Conservation (phyloP, 257 asterid species). For the Voacanga thouarsii region DNA sequence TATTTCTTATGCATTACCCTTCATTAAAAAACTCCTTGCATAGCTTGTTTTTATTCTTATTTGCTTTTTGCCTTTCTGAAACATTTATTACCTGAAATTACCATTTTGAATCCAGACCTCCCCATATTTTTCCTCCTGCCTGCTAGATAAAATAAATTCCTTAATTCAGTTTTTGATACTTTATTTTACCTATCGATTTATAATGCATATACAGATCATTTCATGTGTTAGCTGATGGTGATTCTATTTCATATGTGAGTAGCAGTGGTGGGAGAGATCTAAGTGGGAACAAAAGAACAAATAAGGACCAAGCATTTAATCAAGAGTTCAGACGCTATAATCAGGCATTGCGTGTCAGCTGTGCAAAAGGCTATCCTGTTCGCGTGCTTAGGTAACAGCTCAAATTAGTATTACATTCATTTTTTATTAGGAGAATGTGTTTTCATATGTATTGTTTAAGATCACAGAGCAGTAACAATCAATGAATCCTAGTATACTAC, state of each 20-base stretch:
- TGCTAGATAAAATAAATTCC: neutral
- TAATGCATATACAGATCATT: neutral
- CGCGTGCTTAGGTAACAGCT: constrained; percentile 66
- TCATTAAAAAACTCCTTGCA: no score
- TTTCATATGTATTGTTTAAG: no score
- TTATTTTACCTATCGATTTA: neutral
- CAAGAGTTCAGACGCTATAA: constrained; percentile 53
- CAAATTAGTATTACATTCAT: neutral
- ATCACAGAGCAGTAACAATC: neutral
- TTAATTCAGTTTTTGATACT: neutral
- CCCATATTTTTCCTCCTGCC: neutral
- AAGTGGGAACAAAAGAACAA: constrained; percentile 69
- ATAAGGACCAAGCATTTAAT: constrained; percentile 68
- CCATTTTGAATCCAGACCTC: neutral
- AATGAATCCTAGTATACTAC: neutral
- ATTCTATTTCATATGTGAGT: constrained; percentile 15
- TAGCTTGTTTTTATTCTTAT: neutral
- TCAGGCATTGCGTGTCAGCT: constrained; percentile 76
- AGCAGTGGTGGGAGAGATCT: constrained; percentile 82
- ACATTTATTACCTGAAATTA: neutral
- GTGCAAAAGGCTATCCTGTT: constrained; percentile 78
- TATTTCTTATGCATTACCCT: no score
- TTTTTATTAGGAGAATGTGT: no score
- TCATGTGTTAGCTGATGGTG: neutral
- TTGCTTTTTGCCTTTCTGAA: neutral